Evolutionary conservation across 1,284 basidiomycete genomes (phyloP).

Genomic region (Sutorius eximius): DNA sequence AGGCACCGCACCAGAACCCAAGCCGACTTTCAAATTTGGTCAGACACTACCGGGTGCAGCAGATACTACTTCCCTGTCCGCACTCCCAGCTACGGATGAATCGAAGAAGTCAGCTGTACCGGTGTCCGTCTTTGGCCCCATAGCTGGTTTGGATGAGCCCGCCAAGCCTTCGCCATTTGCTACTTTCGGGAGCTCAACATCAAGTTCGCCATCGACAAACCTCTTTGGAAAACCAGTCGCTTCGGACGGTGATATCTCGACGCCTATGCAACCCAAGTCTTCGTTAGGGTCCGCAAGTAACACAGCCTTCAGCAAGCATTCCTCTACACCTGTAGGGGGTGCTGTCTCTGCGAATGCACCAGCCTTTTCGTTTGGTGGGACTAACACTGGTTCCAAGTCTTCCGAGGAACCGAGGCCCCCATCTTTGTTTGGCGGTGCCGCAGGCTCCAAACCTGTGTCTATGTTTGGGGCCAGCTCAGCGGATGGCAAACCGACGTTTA

Average conservation of each 20-base stretch:
- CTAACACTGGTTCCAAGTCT: constrained; percentile 14
- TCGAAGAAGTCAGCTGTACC: constrained; percentile 17
- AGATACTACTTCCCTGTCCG: constrained; percentile 1
- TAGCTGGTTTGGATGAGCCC: constrained; percentile 13
- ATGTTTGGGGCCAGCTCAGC: constrained; percentile 6
- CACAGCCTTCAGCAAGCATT: constrained; percentile 2
- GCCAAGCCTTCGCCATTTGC: constrained; percentile 20
- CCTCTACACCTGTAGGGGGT: constrained; percentile 12
- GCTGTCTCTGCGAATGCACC: constrained; percentile 6
- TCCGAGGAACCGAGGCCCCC: constrained; percentile 21
- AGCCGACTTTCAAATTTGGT: constrained; percentile 25
- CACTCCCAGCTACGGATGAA: constrained; percentile 9
- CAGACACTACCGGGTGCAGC: constrained; percentile 13
- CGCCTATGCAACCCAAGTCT: constrained; percentile 11
- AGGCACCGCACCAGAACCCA: constrained; percentile 17
- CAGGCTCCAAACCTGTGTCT: neutral
- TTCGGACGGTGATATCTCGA: constrained; percentile 1
- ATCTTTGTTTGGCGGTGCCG: constrained; percentile 13
- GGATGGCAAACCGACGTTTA: constrained; percentile 23
- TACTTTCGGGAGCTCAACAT: constrained; percentile 17
- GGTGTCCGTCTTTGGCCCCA: constrained; percentile 12
- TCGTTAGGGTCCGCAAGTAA: constrained; percentile 1
- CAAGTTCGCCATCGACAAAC: constrained; percentile 7
- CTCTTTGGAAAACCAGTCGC: constrained; percentile 13
- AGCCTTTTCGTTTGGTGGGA: constrained; percentile 26